Conservation (phyloP, 2,329 filamentous ascomycete species). For the Colletotrichum endophyticum region DNA sequence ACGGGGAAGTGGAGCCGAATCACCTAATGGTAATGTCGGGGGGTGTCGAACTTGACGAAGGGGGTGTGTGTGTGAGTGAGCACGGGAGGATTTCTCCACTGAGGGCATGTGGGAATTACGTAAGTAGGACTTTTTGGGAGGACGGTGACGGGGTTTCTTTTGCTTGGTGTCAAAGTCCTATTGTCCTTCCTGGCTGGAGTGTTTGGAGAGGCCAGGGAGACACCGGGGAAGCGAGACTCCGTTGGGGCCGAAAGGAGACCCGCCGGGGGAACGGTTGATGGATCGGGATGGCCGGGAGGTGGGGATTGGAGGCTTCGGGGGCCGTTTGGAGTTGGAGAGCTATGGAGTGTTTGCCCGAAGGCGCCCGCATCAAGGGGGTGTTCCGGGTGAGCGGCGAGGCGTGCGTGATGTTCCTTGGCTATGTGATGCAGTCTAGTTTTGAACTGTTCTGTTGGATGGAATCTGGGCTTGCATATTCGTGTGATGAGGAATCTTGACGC, state of each 20-base stretch:
- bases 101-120: conserved; percentile 6
- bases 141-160: background rate
- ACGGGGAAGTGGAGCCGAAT: background rate
- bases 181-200: background rate
- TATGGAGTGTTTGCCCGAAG: background rate
- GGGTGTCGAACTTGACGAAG: background rate
- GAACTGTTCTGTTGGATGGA: background rate
- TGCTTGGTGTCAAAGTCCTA: background rate
- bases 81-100: background rate
- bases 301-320: background rate
- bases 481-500: background rate
- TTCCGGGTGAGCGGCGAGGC: background rate
- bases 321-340: background rate
- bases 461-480: background rate
- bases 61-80: background rate
- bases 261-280: background rate
- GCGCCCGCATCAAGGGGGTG: background rate
- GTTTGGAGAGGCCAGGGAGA: background rate
- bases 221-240: background rate
- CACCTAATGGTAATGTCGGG: background rate
- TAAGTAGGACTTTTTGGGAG: conserved; percentile 1
- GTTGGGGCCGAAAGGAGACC: background rate
- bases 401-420: background rate
- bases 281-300: background rate
- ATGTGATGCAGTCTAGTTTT: background rate